phyloP scores from a whole-genome alignment of 2,329 filamentous ascomycete genomes.

The Juglanconis juglandina region DNA sequence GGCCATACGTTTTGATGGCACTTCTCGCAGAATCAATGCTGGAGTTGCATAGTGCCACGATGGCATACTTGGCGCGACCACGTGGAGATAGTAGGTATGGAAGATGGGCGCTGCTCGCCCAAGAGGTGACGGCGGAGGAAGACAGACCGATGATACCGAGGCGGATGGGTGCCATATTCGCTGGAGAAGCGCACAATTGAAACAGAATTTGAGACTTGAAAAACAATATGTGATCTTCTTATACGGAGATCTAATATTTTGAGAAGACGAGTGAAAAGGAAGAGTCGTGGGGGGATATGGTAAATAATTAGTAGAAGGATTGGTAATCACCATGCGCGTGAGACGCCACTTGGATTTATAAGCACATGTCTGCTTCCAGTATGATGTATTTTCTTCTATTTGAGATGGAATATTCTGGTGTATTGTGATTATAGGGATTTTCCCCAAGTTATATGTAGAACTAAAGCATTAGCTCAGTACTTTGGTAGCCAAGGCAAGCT shows the following conservation, averaged over 20 bases:
- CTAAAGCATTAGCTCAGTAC: too few relatives aligned
- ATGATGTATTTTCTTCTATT: too few relatives aligned
- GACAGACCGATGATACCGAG: conserved; percentile 59
- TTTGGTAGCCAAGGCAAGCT: too few relatives aligned
- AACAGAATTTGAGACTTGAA: too few relatives aligned
- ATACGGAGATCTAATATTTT: too few relatives aligned
- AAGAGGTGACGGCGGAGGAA: conserved; percentile 46
- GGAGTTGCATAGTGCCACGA: conserved; percentile 53
- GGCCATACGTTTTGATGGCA: conserved; percentile 40
- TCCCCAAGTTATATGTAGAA: too few relatives aligned
- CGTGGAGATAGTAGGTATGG: conserved; percentile 53
- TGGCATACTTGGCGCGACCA: conserved; percentile 40
- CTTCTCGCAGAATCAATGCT: conserved; percentile 39
- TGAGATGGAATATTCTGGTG: too few relatives aligned
- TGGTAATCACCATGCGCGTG: not conserved
- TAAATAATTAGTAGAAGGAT: too few relatives aligned
- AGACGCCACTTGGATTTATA: not conserved
- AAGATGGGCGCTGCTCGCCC: conserved; percentile 55
- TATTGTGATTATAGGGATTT: too few relatives aligned
- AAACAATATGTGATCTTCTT: too few relatives aligned
- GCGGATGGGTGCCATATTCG: conserved; percentile 46
- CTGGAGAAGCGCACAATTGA: not conserved
- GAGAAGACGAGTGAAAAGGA: too few relatives aligned
- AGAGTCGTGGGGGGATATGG: too few relatives aligned
- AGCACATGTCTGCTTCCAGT: not conserved